Percentiles rank a stretch among this genome's conserved stretches.
These are phyloP conservation scores for Adansonia gregorii DNA, from an alignment of 441 rosid species.

Conservation along the genomic window DNA sequence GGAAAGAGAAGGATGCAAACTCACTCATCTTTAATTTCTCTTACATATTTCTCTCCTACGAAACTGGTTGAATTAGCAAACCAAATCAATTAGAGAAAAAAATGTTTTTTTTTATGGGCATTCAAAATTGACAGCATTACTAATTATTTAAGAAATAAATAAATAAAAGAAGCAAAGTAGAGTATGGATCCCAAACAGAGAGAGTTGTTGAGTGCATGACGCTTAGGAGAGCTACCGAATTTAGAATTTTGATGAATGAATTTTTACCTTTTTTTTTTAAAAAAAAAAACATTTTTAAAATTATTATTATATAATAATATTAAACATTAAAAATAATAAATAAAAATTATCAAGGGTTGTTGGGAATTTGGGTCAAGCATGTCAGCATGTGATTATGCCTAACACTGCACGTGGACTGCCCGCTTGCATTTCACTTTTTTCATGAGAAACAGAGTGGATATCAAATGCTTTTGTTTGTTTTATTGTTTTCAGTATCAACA, in stretches of 20 bases:
- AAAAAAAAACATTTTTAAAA: too few relatives aligned
- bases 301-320: too few relatives aligned
- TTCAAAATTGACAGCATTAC: constrained; percentile 9
- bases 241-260: too few relatives aligned
- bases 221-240: too few relatives aligned
- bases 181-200: too few relatives aligned
- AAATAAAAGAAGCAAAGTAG: too few relatives aligned
- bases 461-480: not conserved
- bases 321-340: too few relatives aligned
- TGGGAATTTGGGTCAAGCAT: not conserved
- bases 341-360: not conserved
- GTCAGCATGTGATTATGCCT: constrained; percentile 14
- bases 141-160: not conserved
- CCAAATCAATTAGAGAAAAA: not conserved
- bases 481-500: not conserved
- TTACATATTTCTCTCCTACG: not conserved
- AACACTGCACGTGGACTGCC: constrained; percentile 5
- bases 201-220: not conserved
- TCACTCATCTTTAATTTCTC: too few relatives aligned
- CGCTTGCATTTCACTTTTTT: not conserved
- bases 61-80: not conserved
- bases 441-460: not conserved
- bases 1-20: too few relatives aligned
- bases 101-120: not conserved
- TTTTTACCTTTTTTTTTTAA: too few relatives aligned